These are phyloP conservation scores for Botrytis hyacinthi DNA, from an alignment of 2,329 filamentous ascomycete genomes.

Conservation along the genomic window DNA sequence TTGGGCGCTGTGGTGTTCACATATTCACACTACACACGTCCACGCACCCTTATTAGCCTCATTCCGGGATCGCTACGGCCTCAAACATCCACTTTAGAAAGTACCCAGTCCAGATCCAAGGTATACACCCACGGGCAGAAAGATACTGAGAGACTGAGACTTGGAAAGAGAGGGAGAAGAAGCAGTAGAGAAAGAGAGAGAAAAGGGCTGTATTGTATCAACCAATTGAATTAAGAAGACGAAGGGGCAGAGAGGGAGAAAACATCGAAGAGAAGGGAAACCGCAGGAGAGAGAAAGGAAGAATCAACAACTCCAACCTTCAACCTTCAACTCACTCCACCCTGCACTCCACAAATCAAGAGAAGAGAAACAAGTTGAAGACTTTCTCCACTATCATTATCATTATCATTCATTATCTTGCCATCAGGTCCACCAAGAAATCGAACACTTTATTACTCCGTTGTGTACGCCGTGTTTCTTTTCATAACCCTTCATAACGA, in stretches of 20 bases:
- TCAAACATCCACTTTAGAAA: slow-evolving; percentile 7
- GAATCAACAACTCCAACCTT: background rate
- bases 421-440: background rate
- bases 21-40: background rate
- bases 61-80: slow-evolving; percentile 12
- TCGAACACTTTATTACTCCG: background rate
- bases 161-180: background rate
- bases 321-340: background rate
- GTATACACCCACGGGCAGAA: background rate
- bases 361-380: background rate
- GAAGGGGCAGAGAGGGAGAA: background rate
- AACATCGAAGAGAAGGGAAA: background rate
- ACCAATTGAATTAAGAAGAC: background rate
- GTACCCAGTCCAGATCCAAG: background rate
- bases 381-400: background rate
- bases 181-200: background rate
- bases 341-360: slow-evolving; percentile 7
- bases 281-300: background rate
- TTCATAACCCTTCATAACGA: background rate
- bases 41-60: background rate
- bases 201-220: background rate
- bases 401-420: background rate
- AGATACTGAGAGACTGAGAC: background rate
- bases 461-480: background rate
- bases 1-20: background rate